Base-by-base conservation (phyloP, 331 rosid genomes). In the Saraca asoca region DNA sequence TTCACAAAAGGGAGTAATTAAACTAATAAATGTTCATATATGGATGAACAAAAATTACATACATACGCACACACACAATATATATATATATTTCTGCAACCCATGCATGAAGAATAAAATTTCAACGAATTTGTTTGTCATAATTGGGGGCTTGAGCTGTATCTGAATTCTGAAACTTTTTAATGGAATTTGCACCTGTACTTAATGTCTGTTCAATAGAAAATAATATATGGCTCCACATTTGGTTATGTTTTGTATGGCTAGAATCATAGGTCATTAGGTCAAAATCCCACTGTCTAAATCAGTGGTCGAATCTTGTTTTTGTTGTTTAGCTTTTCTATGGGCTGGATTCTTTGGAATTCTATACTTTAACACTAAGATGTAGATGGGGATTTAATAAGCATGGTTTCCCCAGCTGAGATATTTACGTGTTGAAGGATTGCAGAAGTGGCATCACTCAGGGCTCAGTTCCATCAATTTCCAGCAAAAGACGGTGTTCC, bases 361-460 rank as follows among this genome's bases (percentile, higher is more conserved):
- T 19, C 35, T 44, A 62, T 14, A 51, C 2, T 8, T 39, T 39
- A 37, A 37, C 8, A 58, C 59, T 43, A 34, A 50, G 52, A 38
- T 39, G 34, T 46, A 7, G 35, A 24, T 33, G 64, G 24, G 37
- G 35, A 16, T 49, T 45, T 46, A 13, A 51, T 7, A 17, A 46
- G 29, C 24, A 64, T 45, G 38, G 1, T 41, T 38, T 33, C 11
- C 71, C 52, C 33, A 59, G 53, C 72, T 84, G 20, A 83, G 77
- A 72, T 72, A 20, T 38, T 78, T 60, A 39, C 72, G 17, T 78
- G 71, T 72, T 65, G 56, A 75, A 89, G 97, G 90, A 73, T 74
- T 73, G 80, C 82, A 64, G 82, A 56, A 93, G 87, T 83, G 79
- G 85, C 75, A 51, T 88, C 48, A 84, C 85, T 70, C 81, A 33